Evolutionary conservation across 495 filamentous ascomycete genomes (phyloP), one percentile per base, ranked within the genome.

Genomic region (Penicillium robsamsonii): DNA sequence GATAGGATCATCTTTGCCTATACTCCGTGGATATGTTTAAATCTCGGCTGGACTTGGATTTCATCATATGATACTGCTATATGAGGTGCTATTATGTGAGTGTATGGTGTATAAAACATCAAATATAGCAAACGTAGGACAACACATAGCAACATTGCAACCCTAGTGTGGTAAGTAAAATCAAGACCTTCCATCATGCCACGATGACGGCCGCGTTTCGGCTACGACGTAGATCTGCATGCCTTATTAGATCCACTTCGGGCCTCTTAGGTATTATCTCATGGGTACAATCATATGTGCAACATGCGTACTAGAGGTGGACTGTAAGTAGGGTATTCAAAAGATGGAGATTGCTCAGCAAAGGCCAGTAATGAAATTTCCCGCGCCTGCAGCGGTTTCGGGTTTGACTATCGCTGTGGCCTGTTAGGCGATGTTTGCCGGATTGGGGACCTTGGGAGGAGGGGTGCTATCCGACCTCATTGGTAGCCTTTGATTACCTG

Each of bases 361-460:
- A 41, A 33, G 30, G 42, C 43, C 40, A 46, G 42, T 33, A 42
- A 29, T 27, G 8, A 24, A 62, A 55, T 65, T 65, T 65, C 33
- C 42, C 52, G 65, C 65, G 65, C 65, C 55, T 65, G 48, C 40
- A 62, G 65, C 65, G 65, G 65, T 40, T 55, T 55, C 55, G 49
- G 42, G 20, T 53, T 46, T 31, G 43, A 54, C 27, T 59, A 27
- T 42, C 25, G 45, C 48, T 24, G 44, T 50, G 52, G 46, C 65
- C 65, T 68, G 63, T 65, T 52, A 64, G 50, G 20, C 52, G 58
- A 17, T 52, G 37, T 57, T 60, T 55, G 59, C 27, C 54, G 42
- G 38, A 44, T 55, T 61, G 65, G 45, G 62, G 62, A 67, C 65
- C 65, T 67, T 67, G 65, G 59, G 58, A 61, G 61, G 2, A 64